These are phyloP conservation scores for Spongispora temasekensis DNA, from an alignment of 1,284 basidiomycete genomes.

Conservation along the genomic window DNA sequence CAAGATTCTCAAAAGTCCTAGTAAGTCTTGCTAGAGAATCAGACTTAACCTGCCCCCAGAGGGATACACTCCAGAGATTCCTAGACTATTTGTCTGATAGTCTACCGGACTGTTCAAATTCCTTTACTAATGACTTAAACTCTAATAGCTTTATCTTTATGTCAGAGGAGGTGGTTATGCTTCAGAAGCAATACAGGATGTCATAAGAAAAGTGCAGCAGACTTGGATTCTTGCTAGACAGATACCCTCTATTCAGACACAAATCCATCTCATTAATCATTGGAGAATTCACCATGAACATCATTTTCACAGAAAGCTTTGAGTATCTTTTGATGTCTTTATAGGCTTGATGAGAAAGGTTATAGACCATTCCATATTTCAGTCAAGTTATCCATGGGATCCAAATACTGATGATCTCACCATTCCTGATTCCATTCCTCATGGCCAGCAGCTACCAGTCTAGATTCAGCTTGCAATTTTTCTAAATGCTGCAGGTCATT, in stretches of 20 bases:
- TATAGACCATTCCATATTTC: constrained; percentile 27
- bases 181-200: too few species aligned
- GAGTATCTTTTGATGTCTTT: constrained; percentile 29
- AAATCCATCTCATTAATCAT: constrained; percentile 15
- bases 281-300: constrained; percentile 9
- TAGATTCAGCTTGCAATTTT: constrained; percentile 35
- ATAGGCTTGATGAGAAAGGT: constrained; percentile 12
- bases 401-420: background rate
- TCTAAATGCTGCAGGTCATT: constrained; percentile 33
- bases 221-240: too few species aligned
- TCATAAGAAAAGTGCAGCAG: too few species aligned
- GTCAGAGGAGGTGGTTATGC: too few species aligned
- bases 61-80: too few species aligned
- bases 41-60: too few species aligned
- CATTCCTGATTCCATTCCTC: background rate
- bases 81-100: too few species aligned
- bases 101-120: too few species aligned
- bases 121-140: too few species aligned
- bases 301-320: constrained; percentile 29
- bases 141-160: too few species aligned
- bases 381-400: background rate
- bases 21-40: too few species aligned
- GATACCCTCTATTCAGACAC: background rate
- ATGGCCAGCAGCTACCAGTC: constrained; percentile 25
- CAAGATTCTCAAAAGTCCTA: too few species aligned